phyloP scores from a whole-genome alignment of 805 yeast species.

The Ogataea chonburiensis region DNA sequence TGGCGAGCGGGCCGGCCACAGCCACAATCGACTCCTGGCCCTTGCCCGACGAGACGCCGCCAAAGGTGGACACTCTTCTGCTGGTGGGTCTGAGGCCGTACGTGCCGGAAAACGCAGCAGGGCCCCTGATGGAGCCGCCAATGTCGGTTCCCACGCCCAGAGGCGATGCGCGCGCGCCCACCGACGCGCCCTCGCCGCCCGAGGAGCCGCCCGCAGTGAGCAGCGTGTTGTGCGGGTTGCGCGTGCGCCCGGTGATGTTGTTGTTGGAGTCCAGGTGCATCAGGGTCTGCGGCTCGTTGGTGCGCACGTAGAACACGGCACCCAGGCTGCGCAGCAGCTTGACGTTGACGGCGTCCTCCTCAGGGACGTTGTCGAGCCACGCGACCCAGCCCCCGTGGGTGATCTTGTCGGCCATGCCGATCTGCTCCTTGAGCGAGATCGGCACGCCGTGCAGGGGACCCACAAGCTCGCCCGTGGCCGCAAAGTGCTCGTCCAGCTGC shows the following conservation, averaged over 20 bases:
- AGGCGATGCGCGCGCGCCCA: slow-evolving; percentile 58
- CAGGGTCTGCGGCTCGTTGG: slow-evolving; percentile 66
- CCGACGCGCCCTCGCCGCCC: slow-evolving; percentile 69
- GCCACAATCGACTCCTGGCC: slow-evolving; percentile 68
- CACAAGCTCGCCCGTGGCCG: slow-evolving; percentile 47
- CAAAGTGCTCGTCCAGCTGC: slow-evolving; percentile 52
- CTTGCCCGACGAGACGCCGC: slow-evolving; percentile 53
- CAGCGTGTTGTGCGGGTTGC: slow-evolving; percentile 56
- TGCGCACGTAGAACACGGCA: slow-evolving; percentile 62
- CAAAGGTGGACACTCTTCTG: slow-evolving; percentile 47
- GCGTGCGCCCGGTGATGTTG: slow-evolving; percentile 57
- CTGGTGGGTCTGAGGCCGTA: slow-evolving; percentile 65
- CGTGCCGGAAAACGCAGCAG: slow-evolving; percentile 63
- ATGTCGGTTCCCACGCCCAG: slow-evolving; percentile 70
- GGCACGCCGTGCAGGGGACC: slow-evolving; percentile 76
- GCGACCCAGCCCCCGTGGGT: slow-evolving; percentile 63
- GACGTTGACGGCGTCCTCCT: slow-evolving; percentile 46
- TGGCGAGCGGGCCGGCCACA: slow-evolving; percentile 67
- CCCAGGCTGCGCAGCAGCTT: slow-evolving; percentile 50
- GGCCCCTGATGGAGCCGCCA: slow-evolving; percentile 69
- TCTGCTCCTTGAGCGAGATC: slow-evolving; percentile 65
- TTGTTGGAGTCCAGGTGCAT: slow-evolving; percentile 68
- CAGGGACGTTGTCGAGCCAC: slow-evolving; percentile 45
- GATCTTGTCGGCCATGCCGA: slow-evolving; percentile 49
- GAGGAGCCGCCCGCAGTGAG: slow-evolving; percentile 72